These are phyloP conservation scores for Lodderomyces parapsilosis DNA, from an alignment of 1,139 yeast genomes.

Conservation along the genomic window DNA sequence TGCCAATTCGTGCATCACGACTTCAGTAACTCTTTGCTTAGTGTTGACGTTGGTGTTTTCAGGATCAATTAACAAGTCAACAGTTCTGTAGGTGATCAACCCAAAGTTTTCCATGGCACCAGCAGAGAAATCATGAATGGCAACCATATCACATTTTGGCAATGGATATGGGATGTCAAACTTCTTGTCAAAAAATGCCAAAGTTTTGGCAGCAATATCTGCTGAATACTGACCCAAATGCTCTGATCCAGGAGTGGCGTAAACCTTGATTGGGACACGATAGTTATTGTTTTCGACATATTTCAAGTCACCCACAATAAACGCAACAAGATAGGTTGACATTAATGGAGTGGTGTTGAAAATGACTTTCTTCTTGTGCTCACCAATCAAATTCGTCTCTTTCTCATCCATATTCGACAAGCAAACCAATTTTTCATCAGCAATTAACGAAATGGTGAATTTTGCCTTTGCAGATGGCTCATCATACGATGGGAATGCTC, in stretches of 20 bases:
- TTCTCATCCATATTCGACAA: conserved; percentile 79
- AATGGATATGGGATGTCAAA: conserved; percentile 60
- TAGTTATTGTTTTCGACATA: conserved; percentile 64
- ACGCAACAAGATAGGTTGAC: conserved; percentile 80
- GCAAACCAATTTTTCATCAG: conserved; percentile 59
- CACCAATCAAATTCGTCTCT: conserved; percentile 43
- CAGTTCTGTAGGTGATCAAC: conserved; percentile 53
- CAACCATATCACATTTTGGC: conserved; percentile 57
- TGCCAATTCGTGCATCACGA: conserved; percentile 61
- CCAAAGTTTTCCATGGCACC: conserved; percentile 69
- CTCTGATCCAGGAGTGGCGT: conserved; percentile 53
- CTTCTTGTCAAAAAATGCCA: conserved; percentile 49
- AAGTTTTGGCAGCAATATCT: conserved; percentile 50
- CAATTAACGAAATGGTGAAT: conserved; percentile 64
- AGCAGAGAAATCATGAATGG: conserved; percentile 57
- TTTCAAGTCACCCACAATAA: conserved; percentile 75
- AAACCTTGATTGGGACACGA: conserved; percentile 61
- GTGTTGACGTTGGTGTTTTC: conserved; percentile 42
- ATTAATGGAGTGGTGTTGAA: conserved; percentile 63
- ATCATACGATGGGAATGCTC: conserved; percentile 89
- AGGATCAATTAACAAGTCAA: conserved; percentile 51
- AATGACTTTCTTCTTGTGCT: conserved; percentile 49
- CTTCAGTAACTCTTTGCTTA: conserved; percentile 55
- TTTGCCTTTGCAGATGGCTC: conserved; percentile 85
- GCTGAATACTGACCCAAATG: conserved; percentile 51